These are phyloP conservation scores for Ascoidea tarda DNA, from an alignment of 805 yeast genomes.

Conservation along the genomic window DNA sequence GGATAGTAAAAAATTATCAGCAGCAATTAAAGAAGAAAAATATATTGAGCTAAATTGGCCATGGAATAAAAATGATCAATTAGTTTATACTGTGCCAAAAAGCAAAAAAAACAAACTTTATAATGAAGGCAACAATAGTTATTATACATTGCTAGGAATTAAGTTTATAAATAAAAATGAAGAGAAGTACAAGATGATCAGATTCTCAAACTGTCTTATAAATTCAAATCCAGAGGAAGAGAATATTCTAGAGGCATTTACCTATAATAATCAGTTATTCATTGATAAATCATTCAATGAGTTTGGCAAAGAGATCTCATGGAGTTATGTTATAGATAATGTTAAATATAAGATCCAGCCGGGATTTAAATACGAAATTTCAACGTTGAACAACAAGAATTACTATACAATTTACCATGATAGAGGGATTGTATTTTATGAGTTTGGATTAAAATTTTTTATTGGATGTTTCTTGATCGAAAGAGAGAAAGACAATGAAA, in stretches of 20 bases:
- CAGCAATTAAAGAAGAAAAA: neutral
- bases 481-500: neutral
- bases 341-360: neutral
- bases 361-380: no score
- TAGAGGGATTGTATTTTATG: neutral
- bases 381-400: neutral
- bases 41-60: neutral
- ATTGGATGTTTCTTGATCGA: neutral
- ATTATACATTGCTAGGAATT: neutral
- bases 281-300: no score
- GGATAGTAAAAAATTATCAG: neutral
- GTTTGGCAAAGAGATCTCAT: neutral
- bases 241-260: neutral
- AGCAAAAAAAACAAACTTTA: no score
- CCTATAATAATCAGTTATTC: no score
- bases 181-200: neutral
- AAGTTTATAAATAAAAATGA: no score
- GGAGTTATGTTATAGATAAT: neutral
- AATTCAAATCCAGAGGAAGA: neutral
- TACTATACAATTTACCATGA: neutral
- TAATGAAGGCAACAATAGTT: no score
- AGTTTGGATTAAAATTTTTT: neutral
- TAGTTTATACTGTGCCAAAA: neutral
- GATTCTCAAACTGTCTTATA: neutral
- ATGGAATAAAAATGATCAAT: neutral